Conservation (phyloP, 495 filamentous ascomycete species). For the Podospora australis region DNA sequence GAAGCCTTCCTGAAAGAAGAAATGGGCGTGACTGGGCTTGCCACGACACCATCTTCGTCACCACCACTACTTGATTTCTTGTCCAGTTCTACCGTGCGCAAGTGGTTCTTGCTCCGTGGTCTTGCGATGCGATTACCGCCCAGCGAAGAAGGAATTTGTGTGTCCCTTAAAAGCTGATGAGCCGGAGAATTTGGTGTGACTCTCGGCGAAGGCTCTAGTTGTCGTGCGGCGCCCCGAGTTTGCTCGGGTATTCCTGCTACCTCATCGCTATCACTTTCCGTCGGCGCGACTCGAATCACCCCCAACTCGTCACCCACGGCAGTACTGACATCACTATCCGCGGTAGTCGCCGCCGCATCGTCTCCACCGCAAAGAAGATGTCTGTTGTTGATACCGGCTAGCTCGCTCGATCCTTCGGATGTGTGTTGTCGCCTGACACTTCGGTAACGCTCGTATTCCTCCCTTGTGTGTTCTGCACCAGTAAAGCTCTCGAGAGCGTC, state of each 20-base stretch:
- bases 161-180: background rate
- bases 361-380: slow-evolving; percentile 24
- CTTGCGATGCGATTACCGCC: no score
- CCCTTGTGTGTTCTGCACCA: slow-evolving; percentile 41
- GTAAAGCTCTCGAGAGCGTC: slow-evolving; percentile 70
- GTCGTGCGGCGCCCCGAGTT: background rate
- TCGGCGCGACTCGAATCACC: slow-evolving; percentile 4
- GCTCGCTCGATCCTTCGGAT: background rate
- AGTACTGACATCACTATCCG: slow-evolving; percentile 32
- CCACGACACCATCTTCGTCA: background rate
- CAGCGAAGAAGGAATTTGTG: slow-evolving; percentile 4
- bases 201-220: background rate
- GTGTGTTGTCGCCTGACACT: slow-evolving; percentile 13
- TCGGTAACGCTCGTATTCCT: slow-evolving; percentile 45
- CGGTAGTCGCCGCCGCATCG: no score
- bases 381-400: background rate
- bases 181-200: background rate
- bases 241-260: background rate
- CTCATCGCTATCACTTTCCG: background rate
- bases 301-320: slow-evolving; percentile 17
- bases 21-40: background rate
- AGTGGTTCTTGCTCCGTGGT: background rate
- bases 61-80: background rate
- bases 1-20: no score
- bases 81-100: background rate